These are phyloP conservation scores for Tephrocybe sp. DNA, from an alignment of 768 basidiomycete species.

Conservation along the genomic window DNA sequence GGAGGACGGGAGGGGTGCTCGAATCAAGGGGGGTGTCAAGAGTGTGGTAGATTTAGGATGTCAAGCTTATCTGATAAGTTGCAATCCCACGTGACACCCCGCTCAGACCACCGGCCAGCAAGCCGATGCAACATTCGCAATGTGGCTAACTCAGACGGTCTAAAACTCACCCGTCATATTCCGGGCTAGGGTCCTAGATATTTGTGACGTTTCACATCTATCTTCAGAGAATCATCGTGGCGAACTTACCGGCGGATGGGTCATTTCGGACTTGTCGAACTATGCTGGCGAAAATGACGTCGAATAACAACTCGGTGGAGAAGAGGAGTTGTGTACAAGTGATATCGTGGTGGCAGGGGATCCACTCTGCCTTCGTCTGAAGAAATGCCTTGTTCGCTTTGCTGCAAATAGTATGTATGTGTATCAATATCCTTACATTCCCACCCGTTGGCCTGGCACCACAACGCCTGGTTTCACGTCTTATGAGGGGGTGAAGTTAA, in stretches of 20 bases:
- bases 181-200: not conserved
- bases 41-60: slow-evolving; percentile 2
- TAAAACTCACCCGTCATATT: slow-evolving; percentile 1
- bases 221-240: not conserved
- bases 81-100: not conserved
- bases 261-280: not conserved
- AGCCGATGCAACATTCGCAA: not conserved
- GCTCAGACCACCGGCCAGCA: not conserved
- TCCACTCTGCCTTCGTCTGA: not conserved
- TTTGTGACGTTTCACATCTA: not conserved
- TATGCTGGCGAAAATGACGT: not conserved
- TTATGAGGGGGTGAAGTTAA: no score
- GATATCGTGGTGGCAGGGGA: not conserved
- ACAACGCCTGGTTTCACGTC: no score
- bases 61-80: slow-evolving; percentile 20
- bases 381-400: not conserved
- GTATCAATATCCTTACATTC: not conserved
- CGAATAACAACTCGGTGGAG: not conserved
- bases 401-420: not conserved
- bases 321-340: not conserved
- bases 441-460: not conserved
- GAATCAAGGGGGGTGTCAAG: not conserved
- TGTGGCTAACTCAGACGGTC: not conserved
- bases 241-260: not conserved
- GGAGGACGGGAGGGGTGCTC: not conserved